Evolutionary conservation across 345 rosid species (phyloP).

Genomic region (Eucalyptus rudis): DNA sequence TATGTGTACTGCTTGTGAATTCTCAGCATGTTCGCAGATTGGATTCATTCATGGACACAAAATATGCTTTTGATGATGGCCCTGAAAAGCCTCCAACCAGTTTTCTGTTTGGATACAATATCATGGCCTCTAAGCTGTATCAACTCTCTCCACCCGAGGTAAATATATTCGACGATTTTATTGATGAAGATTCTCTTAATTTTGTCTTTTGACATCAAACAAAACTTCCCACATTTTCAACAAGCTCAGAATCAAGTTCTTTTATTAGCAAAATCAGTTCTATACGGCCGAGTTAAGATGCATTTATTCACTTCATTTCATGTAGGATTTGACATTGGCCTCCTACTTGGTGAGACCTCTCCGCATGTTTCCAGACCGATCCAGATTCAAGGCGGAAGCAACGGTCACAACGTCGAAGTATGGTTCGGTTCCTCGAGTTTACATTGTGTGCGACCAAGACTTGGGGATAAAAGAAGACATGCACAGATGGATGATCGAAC

Average conservation of each 20-base stretch:
- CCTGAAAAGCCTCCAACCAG: not conserved
- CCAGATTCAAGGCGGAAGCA: not conserved
- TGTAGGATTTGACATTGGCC: constrained; percentile 24
- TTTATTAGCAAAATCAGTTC: not conserved
- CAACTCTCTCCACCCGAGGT: not conserved
- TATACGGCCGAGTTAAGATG: no score
- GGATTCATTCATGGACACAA: constrained; percentile 2
- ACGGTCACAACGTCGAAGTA: constrained; percentile 2
- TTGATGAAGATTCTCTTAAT: not conserved
- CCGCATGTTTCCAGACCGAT: not conserved
- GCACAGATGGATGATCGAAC: constrained; percentile 19
- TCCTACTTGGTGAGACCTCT: constrained; percentile 4
- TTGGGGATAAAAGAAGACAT: not conserved
- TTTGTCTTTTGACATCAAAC: not conserved
- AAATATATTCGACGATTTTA: not conserved
- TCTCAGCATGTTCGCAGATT: not conserved
- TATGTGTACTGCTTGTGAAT: not conserved
- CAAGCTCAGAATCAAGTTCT: not conserved
- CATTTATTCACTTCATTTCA: not conserved
- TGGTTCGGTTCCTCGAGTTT: constrained; percentile 5
- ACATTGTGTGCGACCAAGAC: constrained; percentile 13
- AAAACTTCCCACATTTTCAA: not conserved
- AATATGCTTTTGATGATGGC: not conserved
- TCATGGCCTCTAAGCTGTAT: constrained; percentile 1
- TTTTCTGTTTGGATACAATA: constrained; percentile 2